These are phyloP conservation scores for Leccinum imitatum DNA, from an alignment of 768 basidiomycete species.

Conservation along the genomic window DNA sequence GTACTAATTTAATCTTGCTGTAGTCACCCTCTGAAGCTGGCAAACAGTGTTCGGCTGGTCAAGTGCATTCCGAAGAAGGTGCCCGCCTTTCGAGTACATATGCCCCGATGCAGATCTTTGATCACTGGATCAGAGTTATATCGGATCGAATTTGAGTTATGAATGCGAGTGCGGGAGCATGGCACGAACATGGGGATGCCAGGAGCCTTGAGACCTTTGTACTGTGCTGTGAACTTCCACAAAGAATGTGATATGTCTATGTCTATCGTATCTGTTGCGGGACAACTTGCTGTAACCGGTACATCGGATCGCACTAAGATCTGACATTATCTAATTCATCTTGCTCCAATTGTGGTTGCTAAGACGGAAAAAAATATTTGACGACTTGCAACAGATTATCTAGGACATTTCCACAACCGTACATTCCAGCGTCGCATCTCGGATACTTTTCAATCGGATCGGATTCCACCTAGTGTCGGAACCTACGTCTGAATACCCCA, in stretches of 20 bases:
- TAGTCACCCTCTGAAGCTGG: conserved; percentile 38
- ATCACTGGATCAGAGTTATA: conserved; percentile 35
- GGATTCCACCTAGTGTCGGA: background rate
- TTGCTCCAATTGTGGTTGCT: background rate
- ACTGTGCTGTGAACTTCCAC: background rate
- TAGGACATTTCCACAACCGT: background rate
- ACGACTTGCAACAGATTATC: background rate
- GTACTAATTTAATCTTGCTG: conserved; percentile 51
- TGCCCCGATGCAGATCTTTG: conserved; percentile 32
- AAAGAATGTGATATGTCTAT: background rate
- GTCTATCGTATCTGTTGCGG: background rate
- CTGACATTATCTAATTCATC: background rate
- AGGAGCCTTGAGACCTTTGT: background rate
- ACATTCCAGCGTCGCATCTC: background rate
- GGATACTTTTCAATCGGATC: background rate
- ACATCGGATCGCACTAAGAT: background rate
- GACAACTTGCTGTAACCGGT: background rate
- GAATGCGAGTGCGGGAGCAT: background rate
- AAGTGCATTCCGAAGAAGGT: conserved; percentile 38
- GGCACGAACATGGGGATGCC: background rate
- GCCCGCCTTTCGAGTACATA: conserved; percentile 42
- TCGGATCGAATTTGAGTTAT: conserved; percentile 36
- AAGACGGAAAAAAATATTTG: background rate
- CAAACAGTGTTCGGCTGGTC: conserved; percentile 41
- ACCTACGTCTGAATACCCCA: background rate